Conservation (phyloP, 176 grass and related monocot species). For the Tillandsia fasciculata region DNA sequence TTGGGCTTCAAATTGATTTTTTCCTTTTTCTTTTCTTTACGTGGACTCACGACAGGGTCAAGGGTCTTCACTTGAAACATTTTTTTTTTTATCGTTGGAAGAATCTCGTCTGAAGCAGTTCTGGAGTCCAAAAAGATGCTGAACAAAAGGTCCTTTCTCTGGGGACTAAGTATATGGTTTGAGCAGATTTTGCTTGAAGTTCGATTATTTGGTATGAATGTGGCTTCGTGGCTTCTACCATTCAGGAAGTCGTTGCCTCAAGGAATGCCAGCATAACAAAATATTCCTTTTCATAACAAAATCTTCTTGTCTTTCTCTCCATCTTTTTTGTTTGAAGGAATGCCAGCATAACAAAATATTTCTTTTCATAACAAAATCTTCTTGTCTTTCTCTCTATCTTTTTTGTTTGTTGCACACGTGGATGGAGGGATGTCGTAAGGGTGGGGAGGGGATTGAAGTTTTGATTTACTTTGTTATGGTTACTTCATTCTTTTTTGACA, state of each 20-base stretch:
- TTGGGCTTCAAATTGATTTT: background rate
- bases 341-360: background rate
- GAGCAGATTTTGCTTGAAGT: conserved; percentile 60
- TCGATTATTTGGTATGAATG: conserved; percentile 39
- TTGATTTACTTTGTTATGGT: too few relatives aligned
- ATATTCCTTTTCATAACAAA: too few relatives aligned
- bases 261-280: too few relatives aligned
- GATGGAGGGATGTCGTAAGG: too few relatives aligned
- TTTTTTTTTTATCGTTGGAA: conserved; percentile 65
- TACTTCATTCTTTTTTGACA: too few relatives aligned
- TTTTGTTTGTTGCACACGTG: too few relatives aligned
- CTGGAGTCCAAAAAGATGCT: conserved; percentile 53
- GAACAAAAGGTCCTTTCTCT: conserved; percentile 23
- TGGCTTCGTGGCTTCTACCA: conserved; percentile 31
- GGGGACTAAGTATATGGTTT: conserved; percentile 35
- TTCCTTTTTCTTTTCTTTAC: background rate
- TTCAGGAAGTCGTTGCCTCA: conserved; percentile 30
- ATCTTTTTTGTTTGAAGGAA: too few relatives aligned
- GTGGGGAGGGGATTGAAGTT: too few relatives aligned
- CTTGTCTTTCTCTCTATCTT: too few relatives aligned
- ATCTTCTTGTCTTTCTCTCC: too few relatives aligned
- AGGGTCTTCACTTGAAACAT: conserved; percentile 53
- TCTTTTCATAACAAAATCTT: background rate
- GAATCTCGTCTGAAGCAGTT: conserved; percentile 61
- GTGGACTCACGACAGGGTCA: conserved; percentile 35